These are phyloP conservation scores for Candida xyloterini DNA, from an alignment of 805 yeast genomes.

Conservation along the genomic window DNA sequence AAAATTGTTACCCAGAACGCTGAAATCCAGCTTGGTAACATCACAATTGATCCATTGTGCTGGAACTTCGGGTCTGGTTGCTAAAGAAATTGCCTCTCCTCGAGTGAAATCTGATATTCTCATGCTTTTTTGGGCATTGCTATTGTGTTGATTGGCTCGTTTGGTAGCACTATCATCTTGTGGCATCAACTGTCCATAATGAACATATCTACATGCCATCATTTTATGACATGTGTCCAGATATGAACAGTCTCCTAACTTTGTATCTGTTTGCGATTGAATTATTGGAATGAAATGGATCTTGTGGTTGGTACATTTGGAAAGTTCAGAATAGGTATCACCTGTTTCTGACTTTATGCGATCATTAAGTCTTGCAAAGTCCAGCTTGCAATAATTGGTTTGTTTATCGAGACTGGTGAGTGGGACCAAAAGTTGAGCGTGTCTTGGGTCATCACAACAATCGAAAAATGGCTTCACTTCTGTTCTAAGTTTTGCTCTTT, in stretches of 20 bases:
- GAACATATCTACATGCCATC: slow-evolving; percentile 75
- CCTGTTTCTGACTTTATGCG: slow-evolving; percentile 8
- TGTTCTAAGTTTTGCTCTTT: slow-evolving; percentile 40
- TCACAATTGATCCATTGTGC: slow-evolving; percentile 90
- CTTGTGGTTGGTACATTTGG: slow-evolving; percentile 33
- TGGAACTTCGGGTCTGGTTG: slow-evolving; percentile 32
- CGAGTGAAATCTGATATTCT: slow-evolving; percentile 41
- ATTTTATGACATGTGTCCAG: slow-evolving; percentile 91
- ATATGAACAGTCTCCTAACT: slow-evolving; percentile 88
- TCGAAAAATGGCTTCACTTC: slow-evolving; percentile 43
- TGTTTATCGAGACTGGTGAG: slow-evolving; percentile 25
- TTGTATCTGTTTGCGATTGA: slow-evolving; percentile 60
- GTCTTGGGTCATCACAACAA: slow-evolving; percentile 45
- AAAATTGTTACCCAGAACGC: slow-evolving; percentile 65
- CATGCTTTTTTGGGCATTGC: slow-evolving; percentile 17
- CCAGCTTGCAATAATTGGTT: slow-evolving; percentile 29
- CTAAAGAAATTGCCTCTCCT: slow-evolving; percentile 41
- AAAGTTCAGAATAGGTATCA: slow-evolving; percentile 21
- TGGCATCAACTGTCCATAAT: slow-evolving; percentile 59
- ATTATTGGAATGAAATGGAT: slow-evolving; percentile 56
- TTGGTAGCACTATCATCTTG: slow-evolving; percentile 14
- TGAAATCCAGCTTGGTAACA: slow-evolving; percentile 68
- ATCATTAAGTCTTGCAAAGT: slow-evolving; percentile 26
- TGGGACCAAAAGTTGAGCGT: slow-evolving; percentile 28
- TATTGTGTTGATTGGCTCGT: slow-evolving; percentile 20